Conservation (phyloP, 345 rosid genomes). For the Linum usitatissimum region DNA sequence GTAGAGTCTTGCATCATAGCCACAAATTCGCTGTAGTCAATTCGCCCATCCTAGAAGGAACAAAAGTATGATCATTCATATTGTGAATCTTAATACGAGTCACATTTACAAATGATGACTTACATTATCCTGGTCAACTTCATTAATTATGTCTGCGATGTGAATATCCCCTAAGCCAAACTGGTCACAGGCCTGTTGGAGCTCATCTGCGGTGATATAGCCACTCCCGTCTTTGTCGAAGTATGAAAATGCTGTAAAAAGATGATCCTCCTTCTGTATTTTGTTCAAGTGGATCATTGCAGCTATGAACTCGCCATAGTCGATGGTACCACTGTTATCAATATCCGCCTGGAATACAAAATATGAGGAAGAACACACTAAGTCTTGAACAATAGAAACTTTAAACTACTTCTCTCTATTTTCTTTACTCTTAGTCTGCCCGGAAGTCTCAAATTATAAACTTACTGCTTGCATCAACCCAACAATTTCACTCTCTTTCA, state of each 20-base stretch:
- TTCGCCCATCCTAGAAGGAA: slow-evolving; percentile 11
- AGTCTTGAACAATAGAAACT: too few species aligned
- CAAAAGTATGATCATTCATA: neutral
- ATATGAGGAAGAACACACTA: neutral
- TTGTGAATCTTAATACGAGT: neutral
- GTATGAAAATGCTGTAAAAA: neutral
- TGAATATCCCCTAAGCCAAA: neutral
- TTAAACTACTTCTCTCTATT: too few species aligned
- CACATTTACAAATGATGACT: neutral
- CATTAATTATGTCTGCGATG: neutral
- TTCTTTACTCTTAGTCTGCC: too few species aligned
- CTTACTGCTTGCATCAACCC: slow-evolving; percentile 1
- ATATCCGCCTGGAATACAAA: neutral
- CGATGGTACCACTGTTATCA: neutral
- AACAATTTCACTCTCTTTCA: neutral
- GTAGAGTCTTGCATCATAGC: slow-evolving; percentile 11
- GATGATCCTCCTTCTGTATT: neutral
- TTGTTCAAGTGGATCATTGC: neutral
- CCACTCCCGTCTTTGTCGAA: slow-evolving; percentile 1
- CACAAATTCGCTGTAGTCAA: slow-evolving; percentile 11
- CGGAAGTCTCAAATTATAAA: too few species aligned
- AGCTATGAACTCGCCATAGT: neutral
- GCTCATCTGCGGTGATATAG: neutral
- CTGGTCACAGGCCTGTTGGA: neutral
- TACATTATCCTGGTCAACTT: neutral